These are phyloP conservation scores for Pichia eremophila DNA, from an alignment of 805 yeast species.

Conservation along the genomic window DNA sequence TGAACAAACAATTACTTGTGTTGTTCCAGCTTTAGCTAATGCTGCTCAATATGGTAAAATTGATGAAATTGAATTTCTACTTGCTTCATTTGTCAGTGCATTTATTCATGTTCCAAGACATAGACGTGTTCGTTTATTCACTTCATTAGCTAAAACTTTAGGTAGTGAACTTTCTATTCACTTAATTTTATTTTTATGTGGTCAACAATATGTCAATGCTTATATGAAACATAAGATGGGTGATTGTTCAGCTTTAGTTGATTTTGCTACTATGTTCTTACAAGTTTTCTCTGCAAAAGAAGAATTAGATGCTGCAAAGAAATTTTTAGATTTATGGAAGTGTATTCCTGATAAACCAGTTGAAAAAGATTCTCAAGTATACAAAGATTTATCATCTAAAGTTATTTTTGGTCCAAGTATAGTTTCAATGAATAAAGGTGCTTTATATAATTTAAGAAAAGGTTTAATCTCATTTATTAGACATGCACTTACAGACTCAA, in stretches of 20 bases:
- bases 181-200: constrained; percentile 65
- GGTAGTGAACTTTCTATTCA: constrained; percentile 61
- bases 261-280: constrained; percentile 63
- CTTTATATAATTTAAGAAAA: constrained; percentile 38
- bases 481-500: constrained; percentile 35
- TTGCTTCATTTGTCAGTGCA: constrained; percentile 88
- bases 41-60: constrained; percentile 34
- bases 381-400: constrained; percentile 35
- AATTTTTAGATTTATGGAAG: constrained; percentile 45
- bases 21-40: constrained; percentile 77
- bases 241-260: constrained; percentile 61
- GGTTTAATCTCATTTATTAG: constrained; percentile 50
- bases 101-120: constrained; percentile 94
- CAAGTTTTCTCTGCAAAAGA: constrained; percentile 59
- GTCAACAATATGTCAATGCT: constrained; percentile 61
- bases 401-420: constrained; percentile 58
- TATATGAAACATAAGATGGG: constrained; percentile 46
- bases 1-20: constrained; percentile 81
- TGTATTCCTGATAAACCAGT: constrained; percentile 34
- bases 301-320: constrained; percentile 47
- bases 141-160: constrained; percentile 67
- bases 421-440: constrained; percentile 39
- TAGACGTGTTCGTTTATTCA: constrained; percentile 78
- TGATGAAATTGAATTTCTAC: constrained; percentile 72
- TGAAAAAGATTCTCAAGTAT: constrained; percentile 29